Percentiles rank a stretch among this genome's conserved stretches.
These are phyloP conservation scores for Malbranchea zuffiana DNA, from an alignment of 2,329 filamentous ascomycete genomes.

Conservation along the genomic window DNA sequence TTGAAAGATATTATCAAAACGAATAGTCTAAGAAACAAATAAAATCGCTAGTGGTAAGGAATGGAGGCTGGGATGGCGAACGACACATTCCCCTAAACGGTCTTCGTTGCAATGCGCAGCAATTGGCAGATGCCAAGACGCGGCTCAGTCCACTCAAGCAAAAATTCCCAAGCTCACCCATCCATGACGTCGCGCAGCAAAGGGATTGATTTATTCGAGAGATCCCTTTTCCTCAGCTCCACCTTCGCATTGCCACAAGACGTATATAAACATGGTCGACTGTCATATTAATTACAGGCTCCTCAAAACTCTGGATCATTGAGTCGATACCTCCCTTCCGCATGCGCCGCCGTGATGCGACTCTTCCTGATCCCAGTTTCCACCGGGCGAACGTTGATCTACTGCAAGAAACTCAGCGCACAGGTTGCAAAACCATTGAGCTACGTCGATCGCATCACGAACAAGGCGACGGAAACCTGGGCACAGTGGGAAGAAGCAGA, in stretches of 20 bases:
- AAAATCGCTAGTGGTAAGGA: too few relatives aligned
- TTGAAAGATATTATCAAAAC: too few relatives aligned
- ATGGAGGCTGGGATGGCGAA: slow-evolving; percentile 2
- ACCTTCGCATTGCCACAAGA: not conserved
- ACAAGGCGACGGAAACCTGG: slow-evolving; percentile 68
- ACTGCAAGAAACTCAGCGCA: slow-evolving; percentile 65
- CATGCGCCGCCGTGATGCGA: slow-evolving; percentile 51
- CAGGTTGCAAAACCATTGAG: slow-evolving; percentile 44
- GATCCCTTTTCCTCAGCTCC: not conserved
- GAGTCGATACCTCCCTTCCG: slow-evolving; percentile 1
- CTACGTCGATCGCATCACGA: slow-evolving; percentile 58
- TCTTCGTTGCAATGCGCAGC: too few relatives aligned
- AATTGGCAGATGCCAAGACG: too few relatives aligned
- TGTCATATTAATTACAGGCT: not conserved
- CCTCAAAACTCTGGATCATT: slow-evolving; percentile 2
- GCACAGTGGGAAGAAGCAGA: slow-evolving; percentile 76
- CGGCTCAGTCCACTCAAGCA: too few relatives aligned
- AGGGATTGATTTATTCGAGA: not conserved
- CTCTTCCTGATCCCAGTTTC: slow-evolving; percentile 90
- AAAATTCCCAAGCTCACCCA: too few relatives aligned
- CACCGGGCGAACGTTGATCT: slow-evolving; percentile 79
- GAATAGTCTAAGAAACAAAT: too few relatives aligned
- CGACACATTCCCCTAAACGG: too few relatives aligned
- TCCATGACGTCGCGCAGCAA: slow-evolving; percentile 8
- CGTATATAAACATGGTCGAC: slow-evolving; percentile 4